Evolutionary conservation across 163 green algal species (phyloP).

Genomic region (Coccomyxa subellipsoidea): DNA sequence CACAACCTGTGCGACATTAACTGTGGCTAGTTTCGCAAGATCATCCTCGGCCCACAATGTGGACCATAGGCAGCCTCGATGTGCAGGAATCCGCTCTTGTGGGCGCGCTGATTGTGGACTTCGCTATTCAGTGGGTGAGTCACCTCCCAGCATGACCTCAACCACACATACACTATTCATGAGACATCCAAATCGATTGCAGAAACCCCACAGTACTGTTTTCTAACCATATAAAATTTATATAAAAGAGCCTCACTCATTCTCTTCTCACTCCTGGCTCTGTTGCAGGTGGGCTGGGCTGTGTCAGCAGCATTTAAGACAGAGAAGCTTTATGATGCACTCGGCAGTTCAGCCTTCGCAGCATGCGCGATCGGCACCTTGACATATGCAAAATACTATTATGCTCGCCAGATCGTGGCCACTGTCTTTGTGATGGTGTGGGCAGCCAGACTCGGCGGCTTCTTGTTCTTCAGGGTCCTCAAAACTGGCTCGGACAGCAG

Average conservation of each 20-base stretch:
- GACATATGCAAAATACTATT: conserved; percentile 22
- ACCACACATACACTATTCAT: not conserved
- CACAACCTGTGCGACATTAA: not conserved
- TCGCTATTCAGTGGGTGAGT: conserved; percentile 64
- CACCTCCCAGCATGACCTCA: not conserved
- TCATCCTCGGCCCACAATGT: not conserved
- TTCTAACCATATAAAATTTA: not conserved
- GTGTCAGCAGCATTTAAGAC: conserved; percentile 53
- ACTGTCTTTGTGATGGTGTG: conserved; percentile 62
- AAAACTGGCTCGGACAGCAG: conserved; percentile 63
- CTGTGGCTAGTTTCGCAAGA: not conserved
- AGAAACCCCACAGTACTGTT: no score
- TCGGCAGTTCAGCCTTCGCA: conserved; percentile 61
- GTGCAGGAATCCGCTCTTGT: conserved; percentile 48
- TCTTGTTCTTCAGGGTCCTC: conserved; percentile 60
- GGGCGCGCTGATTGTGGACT: conserved; percentile 57
- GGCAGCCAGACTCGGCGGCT: conserved; percentile 64
- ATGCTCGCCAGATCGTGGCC: conserved; percentile 46
- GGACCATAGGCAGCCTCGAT: conserved; percentile 17
- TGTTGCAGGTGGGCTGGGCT: conserved; percentile 50
- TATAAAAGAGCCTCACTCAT: not conserved
- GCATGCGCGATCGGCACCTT: conserved; percentile 48
- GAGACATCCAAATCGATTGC: no score
- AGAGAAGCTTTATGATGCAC: conserved; percentile 78
- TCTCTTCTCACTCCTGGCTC: not conserved